Evolutionary conservation across 73 alveolate species (phyloP), one percentile per base, ranked within the genome.

Genomic region (Paramecium biaurelia): DNA sequence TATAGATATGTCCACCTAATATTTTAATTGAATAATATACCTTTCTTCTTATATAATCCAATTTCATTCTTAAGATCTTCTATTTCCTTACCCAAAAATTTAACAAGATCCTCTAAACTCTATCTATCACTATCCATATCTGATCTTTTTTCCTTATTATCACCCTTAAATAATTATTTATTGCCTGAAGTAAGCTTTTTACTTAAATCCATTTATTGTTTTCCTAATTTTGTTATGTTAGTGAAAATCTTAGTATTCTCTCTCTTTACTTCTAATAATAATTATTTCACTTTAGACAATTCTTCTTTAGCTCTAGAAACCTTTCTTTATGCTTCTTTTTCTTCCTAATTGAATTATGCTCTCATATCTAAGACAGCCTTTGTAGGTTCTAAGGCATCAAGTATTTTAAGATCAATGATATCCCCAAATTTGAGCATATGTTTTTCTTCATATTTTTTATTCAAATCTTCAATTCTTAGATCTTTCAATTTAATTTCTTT

Each of bases 371-470:
- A 89, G 0, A 89, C 94, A 72, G 84, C 45, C 37, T 93, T 93
- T 0, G 93, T 93, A 9, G 96, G 95, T 34, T 93, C 89, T n/a
- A 93, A 76, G 41, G 98, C 98, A 84, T 95, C 98, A 11, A 96
- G 87, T 23, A 93, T 93, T 43, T 96, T 97, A 42, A 95, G 94
- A 70, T 96, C 98, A 21, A 94, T 96, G 2, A 95, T 86, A 86
- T 92, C 97, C 47, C 97, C 98, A 70, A 95, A 95, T 85, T 96
- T 96, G 20, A 95, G 97, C 98, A 95, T 97, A 88, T 97, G 96
- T 79, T 94, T 93, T 76, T 95, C 98, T 42, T 93, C 93, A 88
- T 93, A 95, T 67, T 97, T 89, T 92, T 97, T 96, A 85, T 90
- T 93, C 5, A 90, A 85, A 57, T 95, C 97, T 41, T 97, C 96